Percentiles rank a stretch among this genome's conserved stretches.
Evolutionary conservation across 192 early-diverging fungal species (phyloP).

Genomic region (Spinellus fusiger): DNA sequence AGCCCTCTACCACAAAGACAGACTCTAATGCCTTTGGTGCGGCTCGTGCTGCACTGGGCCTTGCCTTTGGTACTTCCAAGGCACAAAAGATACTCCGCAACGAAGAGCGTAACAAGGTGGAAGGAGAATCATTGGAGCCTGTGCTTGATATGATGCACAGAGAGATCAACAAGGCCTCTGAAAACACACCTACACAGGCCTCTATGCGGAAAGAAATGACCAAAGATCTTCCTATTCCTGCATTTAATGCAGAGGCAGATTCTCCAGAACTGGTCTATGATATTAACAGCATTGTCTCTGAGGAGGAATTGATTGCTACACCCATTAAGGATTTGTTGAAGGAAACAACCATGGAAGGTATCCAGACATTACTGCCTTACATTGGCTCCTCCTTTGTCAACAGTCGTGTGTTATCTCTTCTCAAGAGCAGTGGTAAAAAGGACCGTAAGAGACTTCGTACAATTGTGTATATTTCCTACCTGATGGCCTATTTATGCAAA

Average conservation of each 20-base stretch:
- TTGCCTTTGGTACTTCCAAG: conserved; percentile 93
- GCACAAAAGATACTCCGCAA: conserved; percentile 72
- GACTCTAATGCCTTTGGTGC: conserved; percentile 37
- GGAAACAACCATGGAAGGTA: conserved; percentile 33
- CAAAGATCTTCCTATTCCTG: conserved; percentile 66
- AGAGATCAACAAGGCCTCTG: conserved; percentile 61
- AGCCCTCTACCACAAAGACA: conserved; percentile 12
- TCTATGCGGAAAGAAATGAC: conserved; percentile 48
- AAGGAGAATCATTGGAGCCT: conserved; percentile 58
- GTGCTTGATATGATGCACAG: conserved; percentile 61
- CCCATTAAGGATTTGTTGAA: conserved; percentile 50
- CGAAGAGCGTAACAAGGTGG: conserved; percentile 82
- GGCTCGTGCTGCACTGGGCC: conserved; percentile 77
- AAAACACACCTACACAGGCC: conserved; percentile 52
- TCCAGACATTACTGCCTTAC: conserved; percentile 33
- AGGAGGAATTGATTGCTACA: conserved; percentile 58
- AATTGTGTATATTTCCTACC: conserved; percentile 69
- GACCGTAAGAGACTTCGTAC: conserved; percentile 48
- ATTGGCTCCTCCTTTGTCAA: conserved; percentile 41
- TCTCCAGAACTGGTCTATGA: conserved; percentile 77
- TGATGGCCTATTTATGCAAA: conserved; percentile 59
- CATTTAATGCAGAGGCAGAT: conserved; percentile 60
- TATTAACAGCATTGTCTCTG: conserved; percentile 63
- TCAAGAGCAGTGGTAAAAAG: conserved; percentile 38
- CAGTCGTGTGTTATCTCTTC: conserved; percentile 25